A percentile compares a stretch with the other conserved stretches of the same genome.
These are phyloP conservation scores for Nidularia pulvinata DNA, from an alignment of 768 basidiomycete species.

Conservation along the genomic window DNA sequence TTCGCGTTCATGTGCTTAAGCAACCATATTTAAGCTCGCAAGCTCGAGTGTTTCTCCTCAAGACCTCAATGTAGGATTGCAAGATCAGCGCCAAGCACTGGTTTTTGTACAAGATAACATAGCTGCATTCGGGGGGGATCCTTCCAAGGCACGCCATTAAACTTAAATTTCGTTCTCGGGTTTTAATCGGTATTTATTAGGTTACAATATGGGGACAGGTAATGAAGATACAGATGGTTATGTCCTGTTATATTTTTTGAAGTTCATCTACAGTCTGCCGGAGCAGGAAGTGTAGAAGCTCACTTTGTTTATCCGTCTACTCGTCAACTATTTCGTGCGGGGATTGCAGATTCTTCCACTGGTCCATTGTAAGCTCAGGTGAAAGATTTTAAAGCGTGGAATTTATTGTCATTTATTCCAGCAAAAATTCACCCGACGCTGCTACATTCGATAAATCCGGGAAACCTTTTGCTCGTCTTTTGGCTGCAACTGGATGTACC, in stretches of 20 bases:
- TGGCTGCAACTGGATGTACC: slow-evolving; percentile 44
- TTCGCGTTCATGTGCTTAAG: not conserved
- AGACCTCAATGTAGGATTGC: slow-evolving; percentile 59
- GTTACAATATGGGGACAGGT: slow-evolving; percentile 61
- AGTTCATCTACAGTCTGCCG: slow-evolving; percentile 36
- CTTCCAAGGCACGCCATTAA: slow-evolving; percentile 36
- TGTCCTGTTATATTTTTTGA: too few species aligned
- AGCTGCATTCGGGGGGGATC: slow-evolving; percentile 63
- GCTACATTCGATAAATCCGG: slow-evolving; percentile 50
- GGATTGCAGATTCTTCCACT: slow-evolving; percentile 49
- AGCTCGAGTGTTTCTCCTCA: slow-evolving; percentile 40
- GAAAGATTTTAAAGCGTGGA: not conserved
- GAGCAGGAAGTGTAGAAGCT: slow-evolving; percentile 47
- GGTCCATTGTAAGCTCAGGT: slow-evolving; percentile 47
- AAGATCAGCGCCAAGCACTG: slow-evolving; percentile 60
- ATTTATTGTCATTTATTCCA: slow-evolving; percentile 10
- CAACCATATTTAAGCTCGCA: slow-evolving; percentile 31
- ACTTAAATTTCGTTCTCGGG: not conserved
- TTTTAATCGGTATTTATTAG: slow-evolving; percentile 15
- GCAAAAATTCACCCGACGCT: slow-evolving; percentile 48
- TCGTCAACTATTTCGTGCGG: slow-evolving; percentile 44
- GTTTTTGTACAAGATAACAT: slow-evolving; percentile 68
- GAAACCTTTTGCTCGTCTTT: slow-evolving; percentile 45
- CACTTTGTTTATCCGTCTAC: slow-evolving; percentile 42
- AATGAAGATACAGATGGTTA: not conserved